phyloP scores from a whole-genome alignment of 495 filamentous ascomycete species.

The Terfezia claveryi region DNA sequence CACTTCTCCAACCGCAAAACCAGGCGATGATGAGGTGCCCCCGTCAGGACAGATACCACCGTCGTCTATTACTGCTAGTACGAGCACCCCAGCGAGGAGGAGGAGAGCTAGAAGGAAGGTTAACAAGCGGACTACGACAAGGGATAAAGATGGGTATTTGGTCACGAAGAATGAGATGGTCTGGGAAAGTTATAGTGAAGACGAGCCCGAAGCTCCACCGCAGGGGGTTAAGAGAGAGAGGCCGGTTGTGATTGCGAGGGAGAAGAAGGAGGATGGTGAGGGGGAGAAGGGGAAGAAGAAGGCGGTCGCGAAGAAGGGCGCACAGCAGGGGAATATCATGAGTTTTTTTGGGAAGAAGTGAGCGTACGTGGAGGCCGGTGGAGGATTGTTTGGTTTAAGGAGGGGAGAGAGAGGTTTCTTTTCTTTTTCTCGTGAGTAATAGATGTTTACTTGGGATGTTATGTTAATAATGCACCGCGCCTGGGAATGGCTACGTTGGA shows the following conservation, averaged over 20 bases:
- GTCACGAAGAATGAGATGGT: constrained; percentile 71
- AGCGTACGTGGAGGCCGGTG: neutral
- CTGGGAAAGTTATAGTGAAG: constrained; percentile 93
- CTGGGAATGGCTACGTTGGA: neutral
- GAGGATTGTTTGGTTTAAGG: neutral
- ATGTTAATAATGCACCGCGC: neutral
- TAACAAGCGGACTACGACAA: constrained; percentile 70
- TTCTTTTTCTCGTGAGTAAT: neutral
- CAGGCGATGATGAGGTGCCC: constrained; percentile 45
- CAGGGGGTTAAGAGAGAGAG: constrained; percentile 34
- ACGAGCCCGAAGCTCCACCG: constrained; percentile 45
- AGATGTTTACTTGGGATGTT: neutral
- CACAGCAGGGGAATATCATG: constrained; percentile 75
- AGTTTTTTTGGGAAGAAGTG: constrained; percentile 81
- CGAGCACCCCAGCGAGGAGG: constrained; percentile 37
- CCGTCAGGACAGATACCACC: constrained; percentile 22
- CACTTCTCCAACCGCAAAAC: constrained; percentile 18
- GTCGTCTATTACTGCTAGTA: constrained; percentile 19
- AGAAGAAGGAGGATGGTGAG: constrained; percentile 9
- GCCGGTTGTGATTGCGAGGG: constrained; percentile 15
- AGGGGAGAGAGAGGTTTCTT: neutral
- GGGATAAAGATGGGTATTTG: constrained; percentile 86
- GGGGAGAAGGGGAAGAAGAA: constrained; percentile 39
- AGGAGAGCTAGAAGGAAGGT: constrained; percentile 61
- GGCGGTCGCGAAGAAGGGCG: constrained; percentile 32